phyloP scores from a whole-genome alignment of 192 early-diverging fungal genomes.

The Gigaspora rosea region DNA sequence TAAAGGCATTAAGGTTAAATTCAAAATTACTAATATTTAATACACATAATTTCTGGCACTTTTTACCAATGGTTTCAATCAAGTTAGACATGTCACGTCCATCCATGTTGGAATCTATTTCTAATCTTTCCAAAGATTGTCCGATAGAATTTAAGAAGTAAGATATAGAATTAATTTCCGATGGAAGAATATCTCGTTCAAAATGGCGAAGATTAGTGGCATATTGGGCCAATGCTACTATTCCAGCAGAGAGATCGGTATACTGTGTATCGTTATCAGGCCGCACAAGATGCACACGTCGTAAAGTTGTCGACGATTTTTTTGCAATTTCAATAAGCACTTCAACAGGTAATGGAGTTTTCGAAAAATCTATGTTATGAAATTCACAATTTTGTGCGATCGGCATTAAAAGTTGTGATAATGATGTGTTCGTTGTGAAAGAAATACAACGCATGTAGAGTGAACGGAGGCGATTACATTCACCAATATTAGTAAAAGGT shows the following conservation, averaged over 20 bases:
- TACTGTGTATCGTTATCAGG: neutral
- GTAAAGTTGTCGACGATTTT: constrained; percentile 22
- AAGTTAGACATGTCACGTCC: neutral
- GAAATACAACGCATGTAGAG: constrained; percentile 2
- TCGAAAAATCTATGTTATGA: constrained; percentile 32
- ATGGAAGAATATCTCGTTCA: constrained; percentile 24
- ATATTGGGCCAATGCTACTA: constrained; percentile 12
- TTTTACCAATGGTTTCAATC: neutral
- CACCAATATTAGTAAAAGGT: constrained; percentile 12
- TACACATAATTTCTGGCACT: neutral
- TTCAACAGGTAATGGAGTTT: constrained; percentile 9
- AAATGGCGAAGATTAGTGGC: constrained; percentile 9
- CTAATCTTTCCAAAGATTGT: constrained; percentile 1
- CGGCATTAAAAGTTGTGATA: constrained; percentile 20
- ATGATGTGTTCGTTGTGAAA: neutral
- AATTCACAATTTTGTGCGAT: constrained; percentile 24
- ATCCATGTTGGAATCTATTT: constrained; percentile 14
- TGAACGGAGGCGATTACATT: constrained; percentile 17
- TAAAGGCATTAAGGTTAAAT: neutral
- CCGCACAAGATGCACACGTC: neutral
- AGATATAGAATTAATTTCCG: neutral
- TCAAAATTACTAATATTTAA: constrained; percentile 9
- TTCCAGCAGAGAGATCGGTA: neutral
- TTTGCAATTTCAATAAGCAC: constrained; percentile 22
- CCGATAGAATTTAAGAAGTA: constrained; percentile 6